Evolutionary conservation across 129 eudicot species (phyloP).

Genomic region (Chrysanthemum seticuspe): DNA sequence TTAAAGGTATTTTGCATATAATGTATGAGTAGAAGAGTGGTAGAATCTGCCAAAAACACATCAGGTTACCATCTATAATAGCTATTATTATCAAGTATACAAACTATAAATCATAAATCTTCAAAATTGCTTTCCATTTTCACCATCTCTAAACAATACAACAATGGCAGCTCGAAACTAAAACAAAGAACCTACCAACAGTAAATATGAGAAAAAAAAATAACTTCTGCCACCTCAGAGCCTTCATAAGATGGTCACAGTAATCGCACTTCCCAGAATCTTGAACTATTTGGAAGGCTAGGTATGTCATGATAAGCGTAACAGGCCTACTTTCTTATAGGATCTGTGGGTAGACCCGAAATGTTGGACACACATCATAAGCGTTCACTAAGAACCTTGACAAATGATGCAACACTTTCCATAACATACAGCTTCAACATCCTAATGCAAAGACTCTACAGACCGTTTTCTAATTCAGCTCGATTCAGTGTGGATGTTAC

Average conservation of each 20-base stretch:
- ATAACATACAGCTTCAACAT: constrained; percentile 7
- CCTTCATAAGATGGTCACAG: not conserved
- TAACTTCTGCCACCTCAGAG: constrained; percentile 1
- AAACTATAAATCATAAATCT: constrained; percentile 2
- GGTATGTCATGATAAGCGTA: not conserved
- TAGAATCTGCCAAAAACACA: not conserved
- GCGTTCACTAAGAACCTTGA: not conserved
- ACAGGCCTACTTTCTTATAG: not conserved
- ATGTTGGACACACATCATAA: not conserved
- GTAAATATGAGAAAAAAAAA: not conserved
- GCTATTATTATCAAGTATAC: constrained; percentile 3
- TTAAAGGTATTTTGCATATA: too few relatives aligned
- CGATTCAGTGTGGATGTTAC: constrained; percentile 72
- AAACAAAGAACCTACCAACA: constrained; percentile 9
- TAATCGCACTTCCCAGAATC: not conserved
- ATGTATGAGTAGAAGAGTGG: too few relatives aligned
- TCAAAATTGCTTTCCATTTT: not conserved
- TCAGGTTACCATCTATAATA: not conserved
- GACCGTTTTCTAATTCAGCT: constrained; percentile 63
- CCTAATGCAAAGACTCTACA: constrained; percentile 30
- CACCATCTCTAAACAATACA: constrained; percentile 13
- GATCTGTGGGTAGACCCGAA: not conserved
- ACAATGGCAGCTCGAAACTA: constrained; percentile 16
- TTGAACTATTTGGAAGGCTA: not conserved
- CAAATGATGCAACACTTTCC: not conserved